These are phyloP conservation scores for Aspergillus fijiensis DNA, from an alignment of 2,329 filamentous ascomycete genomes.

Conservation along the genomic window DNA sequence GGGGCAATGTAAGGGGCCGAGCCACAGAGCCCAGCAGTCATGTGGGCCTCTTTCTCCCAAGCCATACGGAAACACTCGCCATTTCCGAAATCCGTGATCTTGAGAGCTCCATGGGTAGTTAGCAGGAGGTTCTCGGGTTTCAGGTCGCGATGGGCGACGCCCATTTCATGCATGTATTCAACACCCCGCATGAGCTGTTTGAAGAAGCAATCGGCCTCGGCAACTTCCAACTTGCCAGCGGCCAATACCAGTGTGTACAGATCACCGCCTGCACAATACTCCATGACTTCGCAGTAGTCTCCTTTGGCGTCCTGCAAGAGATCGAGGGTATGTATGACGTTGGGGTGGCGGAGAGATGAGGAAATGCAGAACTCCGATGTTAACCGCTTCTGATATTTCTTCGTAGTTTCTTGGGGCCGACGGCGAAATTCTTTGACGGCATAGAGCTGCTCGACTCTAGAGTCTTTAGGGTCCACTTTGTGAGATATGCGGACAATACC, in stretches of 20 bases:
- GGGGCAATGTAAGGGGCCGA: slow-evolving; percentile 97
- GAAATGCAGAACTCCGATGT: slow-evolving; percentile 99
- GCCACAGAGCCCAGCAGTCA: slow-evolving; percentile 95
- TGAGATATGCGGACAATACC: slow-evolving; percentile 97
- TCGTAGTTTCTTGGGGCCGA: slow-evolving; percentile 87
- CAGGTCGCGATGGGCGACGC: slow-evolving; percentile 91
- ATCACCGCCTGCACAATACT: slow-evolving; percentile 95
- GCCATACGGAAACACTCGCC: slow-evolving; percentile 99
- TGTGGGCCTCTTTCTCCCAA: slow-evolving; percentile 97
- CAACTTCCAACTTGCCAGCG: slow-evolving; percentile 81
- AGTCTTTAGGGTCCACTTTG: slow-evolving; percentile 81
- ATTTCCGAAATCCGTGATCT: slow-evolving; percentile 98
- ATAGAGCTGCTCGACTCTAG: slow-evolving; percentile 80
- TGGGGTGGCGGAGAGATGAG: slow-evolving; percentile 91
- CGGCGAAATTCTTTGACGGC: slow-evolving; percentile 98
- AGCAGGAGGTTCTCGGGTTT: slow-evolving; percentile 96
- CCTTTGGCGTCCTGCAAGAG: slow-evolving; percentile 94
- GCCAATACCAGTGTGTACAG: slow-evolving; percentile 90
- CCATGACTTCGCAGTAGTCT: slow-evolving; percentile 99
- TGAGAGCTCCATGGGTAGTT: slow-evolving; percentile 86
- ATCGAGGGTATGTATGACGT: slow-evolving; percentile 96
- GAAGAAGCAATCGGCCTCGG: slow-evolving; percentile 96
- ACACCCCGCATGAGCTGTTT: slow-evolving; percentile 99
- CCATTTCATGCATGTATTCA: slow-evolving; percentile 99
- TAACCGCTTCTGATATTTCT: slow-evolving; percentile 96